Percentiles rank a stretch among this genome's conserved stretches.
phyloP scores from a whole-genome alignment of 108 stramenopile species.

The Aurantiochytrium sp. region DNA sequence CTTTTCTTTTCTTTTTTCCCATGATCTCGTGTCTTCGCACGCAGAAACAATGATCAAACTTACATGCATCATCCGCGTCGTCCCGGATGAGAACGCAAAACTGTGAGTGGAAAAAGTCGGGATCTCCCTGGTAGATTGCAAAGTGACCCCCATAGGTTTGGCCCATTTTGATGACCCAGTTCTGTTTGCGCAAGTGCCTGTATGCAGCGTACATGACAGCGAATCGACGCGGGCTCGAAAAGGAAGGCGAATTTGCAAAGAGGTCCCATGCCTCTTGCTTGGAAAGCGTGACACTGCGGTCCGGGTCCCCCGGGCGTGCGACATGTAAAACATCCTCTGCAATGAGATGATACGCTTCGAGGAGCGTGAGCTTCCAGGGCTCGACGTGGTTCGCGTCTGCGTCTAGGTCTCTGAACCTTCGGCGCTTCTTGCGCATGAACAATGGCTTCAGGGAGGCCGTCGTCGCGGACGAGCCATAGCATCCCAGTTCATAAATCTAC shows the following conservation, averaged over 20 bases:
- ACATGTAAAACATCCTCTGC: background rate
- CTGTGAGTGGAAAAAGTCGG: background rate
- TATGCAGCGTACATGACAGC: background rate
- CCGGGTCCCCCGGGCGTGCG: background rate
- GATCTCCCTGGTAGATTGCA: background rate
- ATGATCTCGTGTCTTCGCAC: too few relatives aligned
- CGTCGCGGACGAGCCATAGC: background rate
- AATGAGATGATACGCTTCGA: background rate
- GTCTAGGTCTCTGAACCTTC: background rate
- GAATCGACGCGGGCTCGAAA: background rate
- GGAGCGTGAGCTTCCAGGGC: background rate
- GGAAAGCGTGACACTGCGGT: background rate
- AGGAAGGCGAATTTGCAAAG: background rate
- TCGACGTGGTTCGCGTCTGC: background rate
- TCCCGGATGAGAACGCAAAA: background rate
- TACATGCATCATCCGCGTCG: background rate
- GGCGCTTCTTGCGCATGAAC: background rate
- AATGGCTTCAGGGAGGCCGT: conserved; percentile 11
- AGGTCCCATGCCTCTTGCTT: background rate
- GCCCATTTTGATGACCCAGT: background rate
- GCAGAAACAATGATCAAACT: background rate
- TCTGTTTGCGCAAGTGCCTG: background rate
- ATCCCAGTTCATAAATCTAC: background rate
- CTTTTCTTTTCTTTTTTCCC: too few relatives aligned
- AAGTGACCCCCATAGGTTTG: background rate